Percentiles rank a stretch among this genome's conserved stretches.
Evolutionary conservation across 140 eudicot genomes (phyloP).

Genomic region (Flaveria floridana): DNA sequence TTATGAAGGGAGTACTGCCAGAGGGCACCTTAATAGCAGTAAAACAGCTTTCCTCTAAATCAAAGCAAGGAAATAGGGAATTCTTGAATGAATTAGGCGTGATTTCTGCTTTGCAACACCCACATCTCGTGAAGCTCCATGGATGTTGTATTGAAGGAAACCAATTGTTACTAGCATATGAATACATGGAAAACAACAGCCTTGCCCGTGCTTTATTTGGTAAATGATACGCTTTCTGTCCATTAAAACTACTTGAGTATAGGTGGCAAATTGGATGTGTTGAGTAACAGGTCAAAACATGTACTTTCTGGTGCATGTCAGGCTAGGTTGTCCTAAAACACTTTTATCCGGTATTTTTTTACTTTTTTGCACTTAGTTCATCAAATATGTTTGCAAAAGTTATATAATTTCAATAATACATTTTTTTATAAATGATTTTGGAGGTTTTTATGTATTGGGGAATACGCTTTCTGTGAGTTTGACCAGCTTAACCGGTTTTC

Average conservation of each 20-base stretch:
- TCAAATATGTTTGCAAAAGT: background rate
- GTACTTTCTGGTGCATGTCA: background rate
- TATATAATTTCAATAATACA: background rate
- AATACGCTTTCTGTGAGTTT: background rate
- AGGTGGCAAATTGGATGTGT: background rate
- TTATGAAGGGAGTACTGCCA: slow-evolving; percentile 43
- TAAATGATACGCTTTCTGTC: slow-evolving; percentile 2
- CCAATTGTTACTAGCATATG: slow-evolving; percentile 48
- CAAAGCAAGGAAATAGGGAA: slow-evolving; percentile 61
- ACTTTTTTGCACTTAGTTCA: background rate
- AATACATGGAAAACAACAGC: slow-evolving; percentile 60
- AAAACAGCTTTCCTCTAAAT: slow-evolving; percentile 58
- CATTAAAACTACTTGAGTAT: background rate
- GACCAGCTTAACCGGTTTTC: too few species aligned
- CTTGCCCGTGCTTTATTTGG: slow-evolving; percentile 67
- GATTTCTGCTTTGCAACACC: slow-evolving; percentile 59
- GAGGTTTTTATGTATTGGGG: background rate
- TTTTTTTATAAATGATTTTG: background rate
- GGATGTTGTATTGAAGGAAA: slow-evolving; percentile 70
- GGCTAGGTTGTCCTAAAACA: background rate
- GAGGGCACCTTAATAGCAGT: slow-evolving; percentile 55
- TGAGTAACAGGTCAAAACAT: background rate
- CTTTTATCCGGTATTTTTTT: background rate
- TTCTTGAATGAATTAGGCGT: slow-evolving; percentile 62
- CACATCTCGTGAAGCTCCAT: slow-evolving; percentile 50